Percentiles rank a stretch among this genome's conserved stretches.
Conservation (phyloP, 768 basidiomycete genomes). For the Lentinula edodes region DNA sequence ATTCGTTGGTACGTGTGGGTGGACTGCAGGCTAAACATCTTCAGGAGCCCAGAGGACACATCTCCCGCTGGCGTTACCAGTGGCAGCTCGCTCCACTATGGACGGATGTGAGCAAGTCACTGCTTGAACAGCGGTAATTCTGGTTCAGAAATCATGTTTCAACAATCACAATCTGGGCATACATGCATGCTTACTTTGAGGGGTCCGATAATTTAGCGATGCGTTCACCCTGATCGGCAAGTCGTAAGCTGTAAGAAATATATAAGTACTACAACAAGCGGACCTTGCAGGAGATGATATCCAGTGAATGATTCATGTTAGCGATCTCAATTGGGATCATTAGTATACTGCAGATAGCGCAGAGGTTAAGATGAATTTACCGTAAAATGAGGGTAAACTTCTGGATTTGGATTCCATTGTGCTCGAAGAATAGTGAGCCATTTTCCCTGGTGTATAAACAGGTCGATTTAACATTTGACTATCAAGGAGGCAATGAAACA, state of each 20-base stretch:
- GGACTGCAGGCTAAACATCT: slow-evolving; percentile 6
- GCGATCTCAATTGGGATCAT: slow-evolving; percentile 44
- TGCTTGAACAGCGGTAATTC: slow-evolving; percentile 81
- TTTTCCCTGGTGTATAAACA: slow-evolving; percentile 47
- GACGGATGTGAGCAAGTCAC: slow-evolving; percentile 85
- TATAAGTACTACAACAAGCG: neutral
- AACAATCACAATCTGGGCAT: neutral
- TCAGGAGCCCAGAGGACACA: slow-evolving; percentile 74
- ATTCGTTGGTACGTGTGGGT: too few relatives aligned
- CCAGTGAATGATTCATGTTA: slow-evolving; percentile 73
- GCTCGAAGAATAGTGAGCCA: slow-evolving; percentile 79
- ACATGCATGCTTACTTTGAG: slow-evolving; percentile 33
- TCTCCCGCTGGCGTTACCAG: slow-evolving; percentile 74
- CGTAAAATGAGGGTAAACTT: slow-evolving; percentile 80
- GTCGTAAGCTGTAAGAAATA: neutral
- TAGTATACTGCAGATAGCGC: neutral
- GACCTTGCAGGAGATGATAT: slow-evolving; percentile 69
- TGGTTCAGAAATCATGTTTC: slow-evolving; percentile 17
- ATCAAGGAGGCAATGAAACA: neutral
- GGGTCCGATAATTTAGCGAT: slow-evolving; percentile 58
- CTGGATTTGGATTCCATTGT: slow-evolving; percentile 73
- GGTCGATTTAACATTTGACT: neutral
- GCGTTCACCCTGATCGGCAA: slow-evolving; percentile 54
- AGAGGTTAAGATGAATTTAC: slow-evolving; percentile 30
- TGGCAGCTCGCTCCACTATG: slow-evolving; percentile 67